These are phyloP conservation scores for Blastocystis sp. DNA, from an alignment of 352 stramenopile species.

Conservation along the genomic window DNA sequence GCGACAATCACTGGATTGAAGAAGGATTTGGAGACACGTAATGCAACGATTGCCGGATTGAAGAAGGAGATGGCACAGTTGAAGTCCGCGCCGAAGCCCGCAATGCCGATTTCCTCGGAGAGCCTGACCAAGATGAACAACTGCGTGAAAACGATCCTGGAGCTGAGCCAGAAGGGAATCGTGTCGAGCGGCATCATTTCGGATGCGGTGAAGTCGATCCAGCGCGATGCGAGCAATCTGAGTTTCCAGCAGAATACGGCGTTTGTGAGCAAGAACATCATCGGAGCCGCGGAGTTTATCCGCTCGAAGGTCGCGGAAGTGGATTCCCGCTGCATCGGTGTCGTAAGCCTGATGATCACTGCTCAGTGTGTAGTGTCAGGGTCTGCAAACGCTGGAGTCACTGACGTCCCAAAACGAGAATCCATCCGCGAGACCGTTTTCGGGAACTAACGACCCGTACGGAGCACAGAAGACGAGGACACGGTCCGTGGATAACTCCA, in stretches of 20 bases:
- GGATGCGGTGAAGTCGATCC: neutral
- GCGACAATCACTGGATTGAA: neutral
- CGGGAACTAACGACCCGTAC: too few species aligned
- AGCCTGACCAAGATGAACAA: neutral
- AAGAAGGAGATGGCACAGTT: neutral
- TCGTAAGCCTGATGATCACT: neutral
- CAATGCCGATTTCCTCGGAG: neutral
- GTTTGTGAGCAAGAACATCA: neutral
- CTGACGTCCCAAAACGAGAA: neutral
- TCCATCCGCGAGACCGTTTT: too few species aligned
- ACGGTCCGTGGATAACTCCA: too few species aligned
- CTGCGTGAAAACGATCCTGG: neutral
- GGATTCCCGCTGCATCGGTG: neutral
- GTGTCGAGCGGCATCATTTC: neutral
- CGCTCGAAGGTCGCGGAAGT: neutral
- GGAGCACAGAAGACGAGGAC: too few species aligned
- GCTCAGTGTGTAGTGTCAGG: neutral
- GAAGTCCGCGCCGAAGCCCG: neutral
- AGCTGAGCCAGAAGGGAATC: neutral
- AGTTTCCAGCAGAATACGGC: neutral
- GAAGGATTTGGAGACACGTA: neutral
- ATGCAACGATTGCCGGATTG: neutral
- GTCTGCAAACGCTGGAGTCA: neutral
- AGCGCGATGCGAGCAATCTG: neutral
- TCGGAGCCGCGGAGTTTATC: neutral